Conservation (phyloP, 2,329 filamentous ascomycete genomes). For the Aaosphaeria pasadenensis region DNA sequence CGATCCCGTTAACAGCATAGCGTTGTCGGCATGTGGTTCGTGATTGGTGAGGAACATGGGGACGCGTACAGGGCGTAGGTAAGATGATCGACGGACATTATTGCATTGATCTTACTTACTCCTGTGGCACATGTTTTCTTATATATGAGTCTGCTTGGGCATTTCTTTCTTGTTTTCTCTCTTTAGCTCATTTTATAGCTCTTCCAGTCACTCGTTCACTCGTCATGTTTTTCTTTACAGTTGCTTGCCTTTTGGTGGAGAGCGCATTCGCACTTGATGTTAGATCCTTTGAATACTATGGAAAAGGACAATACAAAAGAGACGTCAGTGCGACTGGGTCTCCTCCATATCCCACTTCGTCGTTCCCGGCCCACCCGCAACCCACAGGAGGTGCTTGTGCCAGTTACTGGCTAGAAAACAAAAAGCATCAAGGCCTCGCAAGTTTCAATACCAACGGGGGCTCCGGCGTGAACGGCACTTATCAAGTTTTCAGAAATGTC, state of each 20-base stretch:
- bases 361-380: constrained; percentile 4
- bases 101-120: background rate
- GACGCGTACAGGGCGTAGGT: background rate
- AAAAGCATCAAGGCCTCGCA: constrained; percentile 41
- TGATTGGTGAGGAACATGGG: background rate
- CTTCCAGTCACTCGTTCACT: background rate
- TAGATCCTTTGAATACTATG: background rate
- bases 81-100: background rate
- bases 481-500: constrained; percentile 49
- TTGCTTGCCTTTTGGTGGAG: background rate
- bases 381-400: constrained; percentile 16
- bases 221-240: background rate
- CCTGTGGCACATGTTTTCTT: background rate
- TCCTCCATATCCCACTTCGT: background rate
- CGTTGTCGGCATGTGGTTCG: background rate
- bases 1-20: no score
- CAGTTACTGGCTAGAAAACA: constrained; percentile 41
- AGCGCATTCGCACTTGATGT: background rate
- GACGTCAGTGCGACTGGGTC: background rate
- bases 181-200: background rate
- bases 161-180: background rate
- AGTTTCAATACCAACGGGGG: constrained; percentile 27
- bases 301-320: background rate
- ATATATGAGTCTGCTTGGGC: background rate
- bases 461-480: constrained; percentile 29